Evolutionary conservation across 148 eudicot species (phyloP).

Genomic region (Polygonum aviculare): DNA sequence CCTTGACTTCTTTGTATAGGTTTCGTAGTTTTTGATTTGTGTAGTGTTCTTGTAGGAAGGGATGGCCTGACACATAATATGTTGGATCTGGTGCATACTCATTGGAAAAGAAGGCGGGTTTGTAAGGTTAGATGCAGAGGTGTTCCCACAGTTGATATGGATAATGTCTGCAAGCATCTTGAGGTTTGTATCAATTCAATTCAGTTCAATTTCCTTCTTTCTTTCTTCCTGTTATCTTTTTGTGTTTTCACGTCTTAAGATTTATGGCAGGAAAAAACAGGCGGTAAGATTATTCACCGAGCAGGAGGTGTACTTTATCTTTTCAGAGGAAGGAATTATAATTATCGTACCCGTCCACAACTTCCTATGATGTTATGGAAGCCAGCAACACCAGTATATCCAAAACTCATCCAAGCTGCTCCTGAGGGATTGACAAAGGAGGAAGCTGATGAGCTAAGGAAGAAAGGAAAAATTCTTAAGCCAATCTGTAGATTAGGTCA

Average conservation of each 20-base stretch:
- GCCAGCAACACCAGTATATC: constrained; percentile 95
- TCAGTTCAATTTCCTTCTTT: too few relatives aligned
- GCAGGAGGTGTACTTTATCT: constrained; percentile 76
- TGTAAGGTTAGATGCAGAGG: constrained; percentile 96
- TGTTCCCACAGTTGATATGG: constrained; percentile 95
- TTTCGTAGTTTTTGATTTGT: background rate
- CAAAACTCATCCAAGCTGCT: constrained; percentile 88
- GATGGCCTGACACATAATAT: constrained; percentile 97
- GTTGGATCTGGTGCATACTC: constrained; percentile 87
- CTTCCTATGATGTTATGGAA: constrained; percentile 96
- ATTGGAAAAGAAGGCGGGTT: constrained; percentile 74
- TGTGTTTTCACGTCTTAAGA: background rate
- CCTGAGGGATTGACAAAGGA: constrained; percentile 82
- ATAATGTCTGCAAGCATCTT: constrained; percentile 74
- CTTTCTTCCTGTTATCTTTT: background rate
- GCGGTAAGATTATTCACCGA: constrained; percentile 83
- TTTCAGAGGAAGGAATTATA: constrained; percentile 84
- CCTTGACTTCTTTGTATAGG: too few relatives aligned
- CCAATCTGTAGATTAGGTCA: constrained; percentile 85
- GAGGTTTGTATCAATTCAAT: constrained; percentile 41
- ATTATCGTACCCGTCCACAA: constrained; percentile 64
- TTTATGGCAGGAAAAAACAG: constrained; percentile 60
- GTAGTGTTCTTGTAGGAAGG: constrained; percentile 46
- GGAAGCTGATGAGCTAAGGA: constrained; percentile 64
- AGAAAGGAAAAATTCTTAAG: constrained; percentile 58